Conservation (phyloP, 179 eudicot genomes). For the Beta corolliflora region DNA sequence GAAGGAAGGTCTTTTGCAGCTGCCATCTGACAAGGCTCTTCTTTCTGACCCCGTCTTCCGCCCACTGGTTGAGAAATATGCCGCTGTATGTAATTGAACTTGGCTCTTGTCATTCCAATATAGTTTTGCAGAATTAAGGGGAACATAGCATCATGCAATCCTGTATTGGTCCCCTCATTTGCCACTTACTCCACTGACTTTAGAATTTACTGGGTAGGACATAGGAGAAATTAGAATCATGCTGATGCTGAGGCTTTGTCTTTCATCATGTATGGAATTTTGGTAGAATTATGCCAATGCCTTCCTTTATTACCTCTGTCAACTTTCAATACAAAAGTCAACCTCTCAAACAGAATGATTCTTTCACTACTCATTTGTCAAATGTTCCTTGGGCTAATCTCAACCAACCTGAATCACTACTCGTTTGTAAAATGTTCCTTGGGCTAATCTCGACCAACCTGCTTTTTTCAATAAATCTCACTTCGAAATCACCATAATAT, state of each 20-base stretch:
- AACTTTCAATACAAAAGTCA: no score
- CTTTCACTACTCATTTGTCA: neutral
- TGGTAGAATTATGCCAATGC: no score
- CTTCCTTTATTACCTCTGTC: no score
- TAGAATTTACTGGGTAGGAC: no score
- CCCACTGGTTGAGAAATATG: constrained; percentile 90
- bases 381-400: neutral
- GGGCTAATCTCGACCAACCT: neutral
- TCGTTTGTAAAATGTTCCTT: neutral
- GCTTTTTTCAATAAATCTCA: neutral
- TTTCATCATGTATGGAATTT: no score
- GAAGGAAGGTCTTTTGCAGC: constrained; percentile 91
- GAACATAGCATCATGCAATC: neutral
- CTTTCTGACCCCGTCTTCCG: constrained; percentile 77
- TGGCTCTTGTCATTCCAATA: neutral
- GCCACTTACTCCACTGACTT: no score
- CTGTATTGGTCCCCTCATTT: no score
- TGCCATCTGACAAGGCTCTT: constrained; percentile 91
- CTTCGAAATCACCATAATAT: neutral
- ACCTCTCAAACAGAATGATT: no score
- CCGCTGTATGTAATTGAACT: constrained; percentile 50
- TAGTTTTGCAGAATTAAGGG: no score
- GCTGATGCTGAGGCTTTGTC: no score
- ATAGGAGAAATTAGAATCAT: no score
- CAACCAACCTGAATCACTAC: neutral